phyloP scores from a whole-genome alignment of 78 protist genomes.

The Dictyostelium brefeldianum region DNA sequence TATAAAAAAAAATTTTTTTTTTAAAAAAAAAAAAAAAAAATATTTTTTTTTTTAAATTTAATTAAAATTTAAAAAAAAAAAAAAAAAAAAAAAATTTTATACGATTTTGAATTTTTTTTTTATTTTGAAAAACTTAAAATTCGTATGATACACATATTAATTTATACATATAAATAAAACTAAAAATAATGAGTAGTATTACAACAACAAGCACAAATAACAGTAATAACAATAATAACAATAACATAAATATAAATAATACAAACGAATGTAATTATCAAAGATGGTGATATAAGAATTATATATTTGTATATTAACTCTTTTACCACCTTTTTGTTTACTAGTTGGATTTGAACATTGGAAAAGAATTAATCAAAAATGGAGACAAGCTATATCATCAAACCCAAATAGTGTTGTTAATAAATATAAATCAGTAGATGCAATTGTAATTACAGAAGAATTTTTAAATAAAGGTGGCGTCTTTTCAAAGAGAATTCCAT shows the following conservation, averaged over 20 bases:
- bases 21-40: too few relatives aligned
- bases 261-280: background rate
- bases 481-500: constrained; percentile 72
- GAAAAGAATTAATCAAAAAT: constrained; percentile 42
- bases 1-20: too few relatives aligned
- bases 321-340: background rate
- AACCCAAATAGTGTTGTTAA: background rate
- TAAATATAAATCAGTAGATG: constrained; percentile 55
- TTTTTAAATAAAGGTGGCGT: constrained; percentile 51
- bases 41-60: too few relatives aligned
- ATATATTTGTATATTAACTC: background rate
- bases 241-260: background rate
- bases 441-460: constrained; percentile 38
- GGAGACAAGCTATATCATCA: constrained; percentile 12
- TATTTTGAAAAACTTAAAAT: too few relatives aligned
- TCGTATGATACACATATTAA: too few relatives aligned
- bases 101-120: too few relatives aligned
- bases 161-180: too few relatives aligned
- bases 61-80: too few relatives aligned
- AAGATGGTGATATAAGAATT: background rate
- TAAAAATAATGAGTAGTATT: too few relatives aligned
- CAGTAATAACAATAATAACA: constrained; percentile 13
- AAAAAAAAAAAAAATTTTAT: too few relatives aligned
- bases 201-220: background rate
- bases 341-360: constrained; percentile 38